These are phyloP conservation scores for Monosporascus sp. DNA, from an alignment of 2,329 filamentous ascomycete genomes.

Conservation along the genomic window DNA sequence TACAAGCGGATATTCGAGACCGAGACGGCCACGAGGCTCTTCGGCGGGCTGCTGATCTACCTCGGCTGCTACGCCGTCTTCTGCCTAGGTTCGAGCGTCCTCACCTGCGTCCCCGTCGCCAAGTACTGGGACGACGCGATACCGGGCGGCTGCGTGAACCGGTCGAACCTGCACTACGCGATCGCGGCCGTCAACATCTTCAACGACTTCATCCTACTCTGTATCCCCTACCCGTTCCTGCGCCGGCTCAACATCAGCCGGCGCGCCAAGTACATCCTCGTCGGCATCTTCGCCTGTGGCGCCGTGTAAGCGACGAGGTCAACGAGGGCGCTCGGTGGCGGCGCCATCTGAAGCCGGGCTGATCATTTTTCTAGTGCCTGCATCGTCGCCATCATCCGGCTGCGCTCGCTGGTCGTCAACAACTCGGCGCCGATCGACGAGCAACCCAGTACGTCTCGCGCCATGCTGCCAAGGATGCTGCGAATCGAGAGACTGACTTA, in stretches of 20 bases:
- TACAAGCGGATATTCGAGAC: conserved; percentile 22
- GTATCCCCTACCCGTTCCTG: conserved; percentile 25
- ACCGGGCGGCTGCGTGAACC: conserved; percentile 18
- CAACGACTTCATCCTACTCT: conserved; percentile 24
- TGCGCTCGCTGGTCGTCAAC: conserved; percentile 11
- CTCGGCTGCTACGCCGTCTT: conserved; percentile 16
- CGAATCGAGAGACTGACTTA: background rate
- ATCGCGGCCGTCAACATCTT: conserved; percentile 27
- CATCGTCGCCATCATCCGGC: conserved; percentile 17
- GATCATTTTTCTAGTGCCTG: conserved; percentile 10
- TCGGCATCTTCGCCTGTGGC: conserved; percentile 31
- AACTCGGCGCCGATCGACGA: conserved; percentile 7
- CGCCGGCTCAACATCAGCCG: conserved; percentile 28
- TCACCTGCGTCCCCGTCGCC: conserved; percentile 18
- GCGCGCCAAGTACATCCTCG: conserved; percentile 36
- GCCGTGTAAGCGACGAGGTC: conserved; percentile 24
- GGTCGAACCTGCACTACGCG: conserved; percentile 15
- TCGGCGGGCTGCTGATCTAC: conserved; percentile 16
- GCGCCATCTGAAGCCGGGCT: background rate
- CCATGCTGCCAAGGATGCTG: background rate
- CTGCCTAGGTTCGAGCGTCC: conserved; percentile 14
- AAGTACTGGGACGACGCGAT: conserved; percentile 22
- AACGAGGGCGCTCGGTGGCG: no score
- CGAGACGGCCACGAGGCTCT: conserved; percentile 12
- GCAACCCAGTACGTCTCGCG: conserved; percentile 4